Evolutionary conservation across 192 early-diverging fungal genomes (phyloP).

Genomic region (Entrophospora sp.): DNA sequence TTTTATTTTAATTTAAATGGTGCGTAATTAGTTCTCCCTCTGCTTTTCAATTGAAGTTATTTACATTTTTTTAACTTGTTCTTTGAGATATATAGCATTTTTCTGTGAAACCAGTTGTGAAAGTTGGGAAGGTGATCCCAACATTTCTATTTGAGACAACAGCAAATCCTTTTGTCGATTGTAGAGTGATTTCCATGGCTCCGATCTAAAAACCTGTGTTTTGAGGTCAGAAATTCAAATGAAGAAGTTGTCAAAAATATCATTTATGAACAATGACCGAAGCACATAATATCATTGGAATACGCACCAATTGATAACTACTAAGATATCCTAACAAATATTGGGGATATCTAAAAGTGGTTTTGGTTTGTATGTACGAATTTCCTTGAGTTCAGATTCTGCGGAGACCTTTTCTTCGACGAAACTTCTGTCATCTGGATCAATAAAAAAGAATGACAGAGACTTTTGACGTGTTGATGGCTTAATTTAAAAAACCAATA

Average conservation of each 20-base stretch:
- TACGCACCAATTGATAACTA: constrained; percentile 18
- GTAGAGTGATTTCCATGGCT: constrained; percentile 14
- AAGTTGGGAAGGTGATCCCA: too few species aligned
- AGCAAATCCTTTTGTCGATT: constrained; percentile 22
- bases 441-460: constrained; percentile 20
- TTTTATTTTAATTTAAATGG: too few species aligned
- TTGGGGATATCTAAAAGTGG: constrained; percentile 17
- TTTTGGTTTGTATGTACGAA: constrained; percentile 13
- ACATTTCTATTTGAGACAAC: too few species aligned
- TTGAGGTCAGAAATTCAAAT: constrained; percentile 19
- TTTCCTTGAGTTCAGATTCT: constrained; percentile 19
- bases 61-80: too few species aligned
- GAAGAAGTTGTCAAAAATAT: constrained; percentile 4
- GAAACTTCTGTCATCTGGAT: constrained; percentile 19
- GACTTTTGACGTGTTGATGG: constrained; percentile 18
- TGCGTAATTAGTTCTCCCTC: too few species aligned
- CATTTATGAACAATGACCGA: constrained; percentile 5
- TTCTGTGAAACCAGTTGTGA: too few species aligned
- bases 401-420: constrained; percentile 15
- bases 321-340: constrained; percentile 23
- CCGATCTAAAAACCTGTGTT: constrained; percentile 11
- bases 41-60: too few species aligned
- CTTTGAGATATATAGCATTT: too few species aligned
- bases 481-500: constrained; percentile 7
- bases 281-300: constrained; percentile 11